Evolutionary conservation across 176 grass and related monocot genomes (phyloP).

Genomic region (Dendrocalamus sinicus): DNA sequence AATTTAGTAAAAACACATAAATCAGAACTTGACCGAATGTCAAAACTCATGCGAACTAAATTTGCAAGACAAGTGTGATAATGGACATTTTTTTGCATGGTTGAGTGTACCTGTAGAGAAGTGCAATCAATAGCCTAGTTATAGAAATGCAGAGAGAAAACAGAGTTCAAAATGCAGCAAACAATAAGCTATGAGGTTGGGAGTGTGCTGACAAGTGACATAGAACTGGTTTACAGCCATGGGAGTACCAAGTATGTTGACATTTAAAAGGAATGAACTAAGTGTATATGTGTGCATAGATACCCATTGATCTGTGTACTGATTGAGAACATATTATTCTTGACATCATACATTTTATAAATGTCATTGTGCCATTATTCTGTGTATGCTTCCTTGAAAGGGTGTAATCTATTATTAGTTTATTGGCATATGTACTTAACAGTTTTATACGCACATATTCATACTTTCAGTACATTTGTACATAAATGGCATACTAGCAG

Average conservation of each 20-base stretch:
- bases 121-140: conserved; percentile 30
- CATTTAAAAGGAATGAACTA: conserved; percentile 15
- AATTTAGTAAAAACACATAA: neutral
- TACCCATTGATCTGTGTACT: neutral
- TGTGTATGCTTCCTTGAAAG: conserved; percentile 23
- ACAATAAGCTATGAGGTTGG: conserved; percentile 9
- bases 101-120: conserved; percentile 9
- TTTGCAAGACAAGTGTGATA: conserved; percentile 20
- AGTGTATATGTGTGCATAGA: neutral
- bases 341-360: neutral
- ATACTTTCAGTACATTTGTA: neutral
- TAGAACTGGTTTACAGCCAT: neutral
- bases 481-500: neutral
- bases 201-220: neutral
- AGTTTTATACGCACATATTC: conserved; percentile 23
- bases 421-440: neutral
- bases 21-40: neutral
- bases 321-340: neutral
- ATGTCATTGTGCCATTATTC: neutral
- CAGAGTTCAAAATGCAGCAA: neutral
- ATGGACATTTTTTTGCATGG: neutral
- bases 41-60: neutral
- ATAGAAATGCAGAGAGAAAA: conserved; percentile 1
- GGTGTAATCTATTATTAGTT: conserved; percentile 23
- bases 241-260: neutral